These are phyloP conservation scores for Thuidium tamariscinum DNA, from an alignment of 225 moss, liverwort and hornwort species.

Conservation along the genomic window DNA sequence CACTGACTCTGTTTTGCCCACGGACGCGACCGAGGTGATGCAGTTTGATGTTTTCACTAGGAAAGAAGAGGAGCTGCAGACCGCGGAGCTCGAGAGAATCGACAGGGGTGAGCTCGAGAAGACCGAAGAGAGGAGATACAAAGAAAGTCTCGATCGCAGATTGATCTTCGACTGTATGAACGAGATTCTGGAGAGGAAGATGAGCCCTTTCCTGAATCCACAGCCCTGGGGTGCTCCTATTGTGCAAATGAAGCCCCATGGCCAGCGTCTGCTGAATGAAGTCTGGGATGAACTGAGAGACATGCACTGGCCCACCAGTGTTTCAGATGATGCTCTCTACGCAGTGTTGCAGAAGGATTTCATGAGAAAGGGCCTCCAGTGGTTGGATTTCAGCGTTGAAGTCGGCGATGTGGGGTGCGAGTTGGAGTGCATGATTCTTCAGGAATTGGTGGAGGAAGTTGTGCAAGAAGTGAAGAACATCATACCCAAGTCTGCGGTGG, in stretches of 20 bases:
- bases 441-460: conserved; percentile 29
- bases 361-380: conserved; percentile 32
- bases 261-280: conserved; percentile 24
- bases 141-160: conserved; percentile 41
- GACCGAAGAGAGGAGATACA: conserved; percentile 34
- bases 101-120: conserved; percentile 42
- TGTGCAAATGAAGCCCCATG: conserved; percentile 2
- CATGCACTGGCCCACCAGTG: conserved; percentile 38
- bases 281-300: conserved; percentile 35
- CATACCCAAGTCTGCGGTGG: neutral
- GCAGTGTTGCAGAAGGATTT: conserved; percentile 42
- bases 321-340: conserved; percentile 35
- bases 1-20: neutral
- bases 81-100: conserved; percentile 26
- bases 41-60: conserved; percentile 38
- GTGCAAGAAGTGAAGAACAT: neutral
- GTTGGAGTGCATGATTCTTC: conserved; percentile 8
- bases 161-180: conserved; percentile 44
- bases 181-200: conserved; percentile 37
- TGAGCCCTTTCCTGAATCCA: conserved; percentile 27
- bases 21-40: conserved; percentile 20
- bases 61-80: conserved; percentile 40
- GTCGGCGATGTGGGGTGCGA: conserved; percentile 19
- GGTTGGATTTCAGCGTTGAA: conserved; percentile 34
- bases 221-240: conserved; percentile 18